Base-by-base conservation (phyloP, 192 early-diverging fungal genomes). In the Diversispora epigaea region DNA sequence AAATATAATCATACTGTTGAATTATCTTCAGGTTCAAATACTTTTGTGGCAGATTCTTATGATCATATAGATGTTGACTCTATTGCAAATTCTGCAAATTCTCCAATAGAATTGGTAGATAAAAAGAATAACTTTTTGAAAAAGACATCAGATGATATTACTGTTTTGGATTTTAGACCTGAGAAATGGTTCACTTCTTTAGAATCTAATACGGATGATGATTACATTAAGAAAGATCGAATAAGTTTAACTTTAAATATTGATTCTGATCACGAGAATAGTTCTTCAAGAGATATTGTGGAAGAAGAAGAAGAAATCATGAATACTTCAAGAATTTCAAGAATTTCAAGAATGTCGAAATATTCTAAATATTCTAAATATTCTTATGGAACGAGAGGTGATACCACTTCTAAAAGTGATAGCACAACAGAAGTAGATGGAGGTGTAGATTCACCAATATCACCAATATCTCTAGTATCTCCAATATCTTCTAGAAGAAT, bases 11-110 rank as follows among this genome's bases (percentile, higher is more conserved):
- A 64, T 64, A 41, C 62, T 17, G 62, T 64, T 45, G 41, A 64
- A n/a, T 40, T 40, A n/a, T 64, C 62, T 64, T 64, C 62, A 45
- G 62, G 62, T 10, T 43, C 62, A 64, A 64, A 64, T 64, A 64
- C 62, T 19, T 64, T n/a, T 44, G 62, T 64, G n/a, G 62, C 25
- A 17, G 62, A 64, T 45, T 44, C 62, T 64, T 64, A 64, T 64
- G 62, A 64, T 64, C 62, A 64, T 64, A 19, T 64, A 41, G 62
- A 64, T 41, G 6, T 17, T n/a, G 62, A 64, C 14, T 41, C 14
- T 64, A 64, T 41, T 40, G 15, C 3, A 9, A 60, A 17, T 21
- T 2, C 19, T 6, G 0, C 10, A 40, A 15, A 39, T 15, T 12
- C 25, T 15, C 32, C 22, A 40, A 41, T 15, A 15, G 32, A 44